Conservation (phyloP, 257 asterid genomes). For the Solanum sejunctum region DNA sequence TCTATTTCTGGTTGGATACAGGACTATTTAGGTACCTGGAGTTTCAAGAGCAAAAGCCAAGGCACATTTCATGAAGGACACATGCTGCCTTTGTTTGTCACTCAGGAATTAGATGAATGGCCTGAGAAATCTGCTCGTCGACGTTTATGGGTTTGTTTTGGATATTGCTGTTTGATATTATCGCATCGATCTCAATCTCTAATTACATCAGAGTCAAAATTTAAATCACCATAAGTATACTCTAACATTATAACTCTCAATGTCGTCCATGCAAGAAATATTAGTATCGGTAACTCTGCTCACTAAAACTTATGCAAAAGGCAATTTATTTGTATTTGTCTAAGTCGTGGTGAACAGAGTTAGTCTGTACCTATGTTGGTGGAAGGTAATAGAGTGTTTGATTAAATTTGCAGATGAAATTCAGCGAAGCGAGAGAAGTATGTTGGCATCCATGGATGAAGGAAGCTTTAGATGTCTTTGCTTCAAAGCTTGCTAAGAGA, state of each 20-base stretch:
- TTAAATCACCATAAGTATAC: not conserved
- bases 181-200: not conserved
- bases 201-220: not conserved
- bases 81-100: slow-evolving; percentile 67
- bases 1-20: slow-evolving; percentile 10
- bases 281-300: not conserved
- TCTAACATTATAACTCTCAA: not conserved
- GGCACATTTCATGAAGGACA: slow-evolving; percentile 69
- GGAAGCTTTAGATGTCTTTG: slow-evolving; percentile 63
- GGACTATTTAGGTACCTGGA: slow-evolving; percentile 24
- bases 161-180: not conserved
- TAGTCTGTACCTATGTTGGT: not conserved
- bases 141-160: slow-evolving; percentile 67
- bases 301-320: not conserved
- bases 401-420: slow-evolving; percentile 39
- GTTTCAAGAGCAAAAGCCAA: slow-evolving; percentile 55
- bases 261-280: not conserved
- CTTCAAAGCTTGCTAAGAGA: slow-evolving; percentile 12
- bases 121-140: slow-evolving; percentile 81
- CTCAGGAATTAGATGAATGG: slow-evolving; percentile 79
- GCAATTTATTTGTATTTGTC: not conserved
- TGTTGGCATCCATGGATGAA: slow-evolving; percentile 83
- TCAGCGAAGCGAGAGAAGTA: slow-evolving; percentile 54
- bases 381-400: not conserved
- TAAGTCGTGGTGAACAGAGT: not conserved